phyloP scores from a whole-genome alignment of 345 rosid genomes.

The Salix dunnii region DNA sequence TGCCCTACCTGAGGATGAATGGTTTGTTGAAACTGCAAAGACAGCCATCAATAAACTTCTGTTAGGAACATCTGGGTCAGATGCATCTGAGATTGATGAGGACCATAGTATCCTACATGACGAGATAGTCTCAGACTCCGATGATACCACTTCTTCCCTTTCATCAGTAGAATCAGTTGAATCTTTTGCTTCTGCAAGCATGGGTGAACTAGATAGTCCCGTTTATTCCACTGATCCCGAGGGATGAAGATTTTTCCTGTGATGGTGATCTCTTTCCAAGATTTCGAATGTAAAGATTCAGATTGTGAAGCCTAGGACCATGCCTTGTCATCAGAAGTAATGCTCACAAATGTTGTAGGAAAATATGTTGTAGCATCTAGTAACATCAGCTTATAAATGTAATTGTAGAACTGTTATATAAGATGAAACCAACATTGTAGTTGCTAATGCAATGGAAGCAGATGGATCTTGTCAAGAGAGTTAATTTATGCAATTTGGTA shows the following conservation, averaged over 20 bases:
- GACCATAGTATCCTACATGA: conserved; percentile 54
- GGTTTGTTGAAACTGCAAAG: conserved; percentile 94
- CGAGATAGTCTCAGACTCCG: conserved; percentile 45
- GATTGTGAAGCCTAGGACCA: background rate
- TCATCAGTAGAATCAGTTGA: conserved; percentile 59
- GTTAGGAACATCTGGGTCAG: conserved; percentile 72
- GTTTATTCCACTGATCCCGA: conserved; percentile 55
- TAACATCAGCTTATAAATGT: background rate
- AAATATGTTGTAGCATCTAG: background rate
- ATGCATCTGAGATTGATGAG: conserved; percentile 61
- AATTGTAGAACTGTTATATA: background rate
- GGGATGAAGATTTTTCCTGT: conserved; percentile 25
- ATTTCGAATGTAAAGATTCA: conserved; percentile 10
- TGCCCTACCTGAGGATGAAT: conserved; percentile 71
- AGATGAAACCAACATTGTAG: background rate
- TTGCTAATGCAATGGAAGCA: background rate
- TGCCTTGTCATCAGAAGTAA: background rate
- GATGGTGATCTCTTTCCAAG: background rate
- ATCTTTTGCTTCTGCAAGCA: conserved; percentile 92
- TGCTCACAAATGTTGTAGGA: background rate
- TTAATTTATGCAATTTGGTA: background rate
- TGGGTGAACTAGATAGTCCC: conserved; percentile 92
- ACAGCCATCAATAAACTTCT: conserved; percentile 78
- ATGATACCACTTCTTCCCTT: conserved; percentile 61
- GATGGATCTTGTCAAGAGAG: background rate